Evolutionary conservation across 352 stramenopile genomes (phyloP), one percentile per base, ranked within the genome.

Genomic region (Globisporangium uncinulatum): DNA sequence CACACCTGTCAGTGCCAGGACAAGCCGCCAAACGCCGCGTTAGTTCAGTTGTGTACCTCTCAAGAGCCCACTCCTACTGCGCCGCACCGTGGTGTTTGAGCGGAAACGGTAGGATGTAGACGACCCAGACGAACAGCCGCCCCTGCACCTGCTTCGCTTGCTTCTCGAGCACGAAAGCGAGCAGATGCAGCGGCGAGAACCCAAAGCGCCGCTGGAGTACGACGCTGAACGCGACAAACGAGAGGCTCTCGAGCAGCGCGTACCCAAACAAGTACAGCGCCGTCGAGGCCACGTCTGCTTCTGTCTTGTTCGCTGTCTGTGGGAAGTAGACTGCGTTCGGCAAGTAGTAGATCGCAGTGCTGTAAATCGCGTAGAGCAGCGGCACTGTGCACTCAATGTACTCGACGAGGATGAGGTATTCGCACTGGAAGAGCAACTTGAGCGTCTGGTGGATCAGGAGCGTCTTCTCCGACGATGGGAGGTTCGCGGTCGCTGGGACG

Each of bases 121-220:
- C 43, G 17, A 71, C 54, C 67, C 65, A 74, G 7, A 71, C 29
- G 19, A 77, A 57, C 4, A 77, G 14, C 1, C 58, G 51, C 1
- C 53, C 44, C 46, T 74, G 69, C 0, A 77, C 41, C 5, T 56
- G 42, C 15, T 46, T 17, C 0, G 41, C 21, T 8, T 79, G 66
- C 0, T 45, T 73, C 62, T 82, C 70, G 0, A 83, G 62, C 21
- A 83, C 70, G 49, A 83, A 79, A 1, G 65, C 70, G 7, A 83
- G 46, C 32, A 70, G 57, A 37, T 74, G 71, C 2, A 66, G 9
- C 6, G 61, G 56, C 6, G 58, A 63, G 41, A 63, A 71, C 3
- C 54, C 61, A 20, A 79, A 61, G 42, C 47, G 53, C 4, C 53
- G 36, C 24, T 62, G 57, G 9, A 74, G 42, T 13, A 63, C 36